Conservation (phyloP, 805 yeast species). For the Starmerella scarabaei region DNA sequence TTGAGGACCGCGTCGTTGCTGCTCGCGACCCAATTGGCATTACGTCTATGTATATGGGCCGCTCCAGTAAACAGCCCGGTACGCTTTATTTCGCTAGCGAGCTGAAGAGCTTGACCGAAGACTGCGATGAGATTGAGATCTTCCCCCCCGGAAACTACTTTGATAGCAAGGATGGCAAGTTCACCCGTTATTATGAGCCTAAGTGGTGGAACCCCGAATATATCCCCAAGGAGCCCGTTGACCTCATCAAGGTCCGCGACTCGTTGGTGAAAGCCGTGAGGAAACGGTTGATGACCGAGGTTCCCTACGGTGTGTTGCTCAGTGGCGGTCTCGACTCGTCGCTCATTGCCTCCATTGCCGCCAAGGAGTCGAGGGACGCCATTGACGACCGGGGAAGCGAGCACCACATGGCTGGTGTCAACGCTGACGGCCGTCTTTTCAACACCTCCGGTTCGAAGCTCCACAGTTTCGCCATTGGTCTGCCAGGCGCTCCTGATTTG, state of each 20-base stretch:
- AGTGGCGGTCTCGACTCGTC: slow-evolving; percentile 98
- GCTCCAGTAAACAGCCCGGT: slow-evolving; percentile 50
- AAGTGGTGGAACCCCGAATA: slow-evolving; percentile 80
- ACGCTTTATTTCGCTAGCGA: slow-evolving; percentile 88
- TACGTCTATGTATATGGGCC: slow-evolving; percentile 92
- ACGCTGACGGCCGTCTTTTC: slow-evolving; percentile 68
- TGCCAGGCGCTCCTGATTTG: slow-evolving; percentile 96
- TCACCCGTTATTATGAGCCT: slow-evolving; percentile 83
- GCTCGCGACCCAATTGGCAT: slow-evolving; percentile 98
- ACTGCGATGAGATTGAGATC: slow-evolving; percentile 81
- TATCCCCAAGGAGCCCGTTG: slow-evolving; percentile 67
- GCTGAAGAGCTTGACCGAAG: slow-evolving; percentile 83
- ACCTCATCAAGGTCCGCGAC: slow-evolving; percentile 58
- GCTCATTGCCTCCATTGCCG: slow-evolving; percentile 91
- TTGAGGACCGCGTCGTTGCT: slow-evolving; percentile 77
- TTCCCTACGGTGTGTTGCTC: slow-evolving; percentile 92
- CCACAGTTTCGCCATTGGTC: slow-evolving; percentile 94
- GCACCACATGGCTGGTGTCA: slow-evolving; percentile 80
- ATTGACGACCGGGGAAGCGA: slow-evolving; percentile 48
- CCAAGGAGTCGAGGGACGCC: slow-evolving; percentile 84
- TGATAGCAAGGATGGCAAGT: slow-evolving; percentile 77
- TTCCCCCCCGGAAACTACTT: slow-evolving; percentile 99
- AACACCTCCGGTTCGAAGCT: slow-evolving; percentile 50
- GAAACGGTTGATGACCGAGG: slow-evolving; percentile 99
- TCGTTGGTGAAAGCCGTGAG: slow-evolving; percentile 87